Conservation (phyloP, 352 stramenopile species). For the Phytophthora europaea region DNA sequence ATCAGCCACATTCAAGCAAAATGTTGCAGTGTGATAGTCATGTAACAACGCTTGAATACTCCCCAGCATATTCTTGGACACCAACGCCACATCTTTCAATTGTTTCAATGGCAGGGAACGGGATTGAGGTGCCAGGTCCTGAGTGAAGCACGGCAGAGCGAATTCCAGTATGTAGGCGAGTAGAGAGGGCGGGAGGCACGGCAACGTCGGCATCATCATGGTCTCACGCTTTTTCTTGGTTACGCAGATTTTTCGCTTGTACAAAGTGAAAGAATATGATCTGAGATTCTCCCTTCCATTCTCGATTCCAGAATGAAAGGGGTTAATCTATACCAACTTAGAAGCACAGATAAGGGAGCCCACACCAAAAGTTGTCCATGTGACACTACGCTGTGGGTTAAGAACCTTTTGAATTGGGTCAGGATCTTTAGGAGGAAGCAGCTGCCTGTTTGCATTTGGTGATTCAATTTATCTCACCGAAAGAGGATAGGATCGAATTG, state of each 20-base stretch:
- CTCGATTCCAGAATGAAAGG: no score
- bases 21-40: neutral
- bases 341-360: no score
- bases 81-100: neutral
- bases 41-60: neutral
- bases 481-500: neutral
- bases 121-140: neutral
- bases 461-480: neutral
- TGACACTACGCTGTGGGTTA: neutral
- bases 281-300: no score
- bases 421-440: neutral
- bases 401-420: neutral
- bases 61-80: neutral
- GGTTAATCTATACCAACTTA: no score
- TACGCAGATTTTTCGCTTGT: neutral
- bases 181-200: neutral
- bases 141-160: neutral
- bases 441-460: neutral
- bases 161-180: constrained; percentile 5
- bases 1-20: neutral
- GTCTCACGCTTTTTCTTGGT: neutral
- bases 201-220: neutral
- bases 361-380: neutral
- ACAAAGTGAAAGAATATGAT: neutral
- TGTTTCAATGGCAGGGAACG: neutral